Percentiles rank a stretch among this genome's conserved stretches.
Conservation (phyloP, 2,329 filamentous ascomycete genomes). For the Ceratocystis albifundus region DNA sequence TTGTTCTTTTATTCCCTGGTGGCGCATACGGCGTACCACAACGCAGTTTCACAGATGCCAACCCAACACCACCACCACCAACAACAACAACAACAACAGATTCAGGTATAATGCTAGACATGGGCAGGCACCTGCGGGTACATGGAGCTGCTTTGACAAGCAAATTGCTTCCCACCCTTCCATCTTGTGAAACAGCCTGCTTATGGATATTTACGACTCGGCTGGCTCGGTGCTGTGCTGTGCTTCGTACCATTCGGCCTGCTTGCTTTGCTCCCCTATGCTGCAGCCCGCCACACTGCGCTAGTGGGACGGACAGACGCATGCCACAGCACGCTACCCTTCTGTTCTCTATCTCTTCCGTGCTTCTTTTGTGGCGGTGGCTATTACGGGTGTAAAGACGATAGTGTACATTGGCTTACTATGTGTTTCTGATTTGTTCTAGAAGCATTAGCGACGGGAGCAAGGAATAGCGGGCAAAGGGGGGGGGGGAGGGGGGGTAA, state of each 20-base stretch:
- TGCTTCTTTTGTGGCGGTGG: slow-evolving; percentile 1
- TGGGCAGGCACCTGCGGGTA: not conserved
- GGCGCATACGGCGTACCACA: not conserved
- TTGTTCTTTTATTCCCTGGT: not conserved
- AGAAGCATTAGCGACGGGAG: not conserved
- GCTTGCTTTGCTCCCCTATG: not conserved
- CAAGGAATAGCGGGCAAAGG: not conserved
- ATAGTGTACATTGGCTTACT: not conserved
- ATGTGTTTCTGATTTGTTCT: not conserved
- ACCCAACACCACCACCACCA: too few species aligned
- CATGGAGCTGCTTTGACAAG: not conserved
- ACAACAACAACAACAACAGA: not conserved
- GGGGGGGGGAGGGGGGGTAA: not conserved
- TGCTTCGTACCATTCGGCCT: too few species aligned
- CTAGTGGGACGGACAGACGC: not conserved
- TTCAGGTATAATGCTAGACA: not conserved
- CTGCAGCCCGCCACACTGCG: too few species aligned
- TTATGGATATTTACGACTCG: not conserved
- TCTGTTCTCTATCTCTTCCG: not conserved
- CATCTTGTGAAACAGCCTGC: not conserved
- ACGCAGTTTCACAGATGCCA: not conserved
- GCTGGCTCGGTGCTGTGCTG: not conserved
- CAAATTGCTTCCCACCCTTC: not conserved
- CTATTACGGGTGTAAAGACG: not conserved
- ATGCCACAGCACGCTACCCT: slow-evolving; percentile 3